Evolutionary conservation across 192 early-diverging fungal genomes (phyloP).

Genomic region (Phycomyces blakesleeanus): DNA sequence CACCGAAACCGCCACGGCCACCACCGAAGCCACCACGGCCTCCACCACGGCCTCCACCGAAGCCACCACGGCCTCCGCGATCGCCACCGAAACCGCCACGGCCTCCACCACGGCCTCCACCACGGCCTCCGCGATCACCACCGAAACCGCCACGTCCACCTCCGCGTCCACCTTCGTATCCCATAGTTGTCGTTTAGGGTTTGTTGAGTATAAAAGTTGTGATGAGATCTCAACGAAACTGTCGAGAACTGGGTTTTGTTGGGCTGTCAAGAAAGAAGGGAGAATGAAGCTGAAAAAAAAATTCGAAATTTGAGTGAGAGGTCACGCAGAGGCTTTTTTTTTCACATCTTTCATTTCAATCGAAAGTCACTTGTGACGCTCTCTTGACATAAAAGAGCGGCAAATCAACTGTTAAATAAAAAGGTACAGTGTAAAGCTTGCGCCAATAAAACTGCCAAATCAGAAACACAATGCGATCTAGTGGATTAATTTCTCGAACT

Average conservation of each 20-base stretch:
- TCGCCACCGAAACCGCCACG: slow-evolving; percentile 30
- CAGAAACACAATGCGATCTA: too few relatives aligned
- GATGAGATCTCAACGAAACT: not conserved
- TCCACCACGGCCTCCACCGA: slow-evolving; percentile 49
- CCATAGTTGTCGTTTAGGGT: slow-evolving; percentile 20
- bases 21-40: slow-evolving; percentile 52
- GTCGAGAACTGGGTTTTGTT: not conserved
- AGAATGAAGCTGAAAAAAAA: slow-evolving; percentile 1
- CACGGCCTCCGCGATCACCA: slow-evolving; percentile 25
- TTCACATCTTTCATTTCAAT: not conserved
- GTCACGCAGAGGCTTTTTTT: not conserved
- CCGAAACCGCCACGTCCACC: slow-evolving; percentile 20
- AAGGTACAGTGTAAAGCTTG: not conserved
- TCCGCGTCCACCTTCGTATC: slow-evolving; percentile 29
- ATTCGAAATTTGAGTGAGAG: not conserved
- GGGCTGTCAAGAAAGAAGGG: not conserved
- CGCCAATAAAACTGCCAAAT: not conserved
- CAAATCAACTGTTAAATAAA: not conserved
- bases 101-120: slow-evolving; percentile 45
- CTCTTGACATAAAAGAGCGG: not conserved
- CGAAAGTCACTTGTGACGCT: not conserved
- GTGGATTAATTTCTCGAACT: too few relatives aligned
- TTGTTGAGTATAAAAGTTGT: slow-evolving; percentile 2
- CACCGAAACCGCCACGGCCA: slow-evolving; percentile 44
- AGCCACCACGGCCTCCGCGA: slow-evolving; percentile 23